These are phyloP conservation scores for Geoglossum glabrum DNA, from an alignment of 495 filamentous ascomycete species.

Conservation along the genomic window DNA sequence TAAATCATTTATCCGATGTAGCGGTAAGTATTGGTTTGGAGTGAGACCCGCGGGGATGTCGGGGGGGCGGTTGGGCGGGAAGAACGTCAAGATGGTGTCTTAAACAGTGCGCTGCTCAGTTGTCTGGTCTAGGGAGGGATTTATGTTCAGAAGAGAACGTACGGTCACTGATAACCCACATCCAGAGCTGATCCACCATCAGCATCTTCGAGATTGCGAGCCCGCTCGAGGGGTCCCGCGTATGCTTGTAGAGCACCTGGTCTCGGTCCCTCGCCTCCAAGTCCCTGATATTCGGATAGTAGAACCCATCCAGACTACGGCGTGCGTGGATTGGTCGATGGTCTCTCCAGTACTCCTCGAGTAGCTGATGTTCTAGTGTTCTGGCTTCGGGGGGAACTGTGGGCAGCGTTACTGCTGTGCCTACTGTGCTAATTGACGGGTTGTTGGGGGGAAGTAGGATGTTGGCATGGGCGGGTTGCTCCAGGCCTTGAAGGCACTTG, in stretches of 20 bases:
- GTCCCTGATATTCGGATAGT: conserved; percentile 40
- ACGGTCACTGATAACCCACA: conserved; percentile 43
- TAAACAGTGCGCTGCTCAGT: too few species aligned
- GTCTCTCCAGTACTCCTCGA: conserved; percentile 44
- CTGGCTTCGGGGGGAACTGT: conserved; percentile 29
- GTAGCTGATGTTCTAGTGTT: conserved; percentile 36
- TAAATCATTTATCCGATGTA: too few species aligned
- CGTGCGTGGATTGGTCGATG: conserved; percentile 44
- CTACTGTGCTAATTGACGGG: too few species aligned
- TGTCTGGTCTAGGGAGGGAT: too few species aligned
- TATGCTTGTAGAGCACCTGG: conserved; percentile 52
- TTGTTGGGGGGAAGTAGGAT: too few species aligned
- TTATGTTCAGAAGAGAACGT: conserved; percentile 11
- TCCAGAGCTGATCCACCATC: conserved; percentile 53
- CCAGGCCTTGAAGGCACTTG: conserved; percentile 32
- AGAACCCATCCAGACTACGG: conserved; percentile 45
- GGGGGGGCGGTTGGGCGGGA: too few species aligned
- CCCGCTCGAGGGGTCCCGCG: conserved; percentile 24
- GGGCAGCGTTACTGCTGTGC: conserved; percentile 23
- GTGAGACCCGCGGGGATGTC: too few species aligned
- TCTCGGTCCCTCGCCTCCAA: conserved; percentile 44
- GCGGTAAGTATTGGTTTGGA: too few species aligned
- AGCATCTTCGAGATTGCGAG: conserved; percentile 36
- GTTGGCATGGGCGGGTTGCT: conserved; percentile 25
- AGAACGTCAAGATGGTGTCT: too few species aligned